phyloP scores from a whole-genome alignment of 192 early-diverging fungal species.

The Haplosporangium gracile region DNA sequence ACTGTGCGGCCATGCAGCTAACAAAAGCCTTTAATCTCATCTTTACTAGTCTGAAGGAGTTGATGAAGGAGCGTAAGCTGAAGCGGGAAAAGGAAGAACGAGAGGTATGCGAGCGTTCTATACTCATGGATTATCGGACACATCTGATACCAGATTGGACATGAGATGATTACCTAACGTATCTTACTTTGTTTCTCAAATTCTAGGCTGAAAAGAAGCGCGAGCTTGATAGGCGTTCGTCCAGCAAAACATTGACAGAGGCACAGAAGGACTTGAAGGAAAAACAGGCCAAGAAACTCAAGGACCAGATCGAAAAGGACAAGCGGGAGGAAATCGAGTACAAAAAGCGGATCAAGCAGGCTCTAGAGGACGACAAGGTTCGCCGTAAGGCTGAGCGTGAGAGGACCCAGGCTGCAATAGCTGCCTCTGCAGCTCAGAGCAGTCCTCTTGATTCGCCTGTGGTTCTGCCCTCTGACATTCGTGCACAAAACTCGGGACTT shows the following conservation, averaged over 20 bases:
- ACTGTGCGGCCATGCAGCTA: background rate
- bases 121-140: background rate
- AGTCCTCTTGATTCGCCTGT: background rate
- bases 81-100: slow-evolving; percentile 46
- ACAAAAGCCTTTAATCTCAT: background rate
- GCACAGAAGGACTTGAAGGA: slow-evolving; percentile 34
- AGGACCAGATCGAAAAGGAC: slow-evolving; percentile 51
- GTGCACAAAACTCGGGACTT: slow-evolving; percentile 32
- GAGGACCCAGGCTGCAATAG: slow-evolving; percentile 16
- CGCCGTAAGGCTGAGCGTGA: slow-evolving; percentile 38
- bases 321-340: slow-evolving; percentile 54
- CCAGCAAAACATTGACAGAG: slow-evolving; percentile 33
- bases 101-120: slow-evolving; percentile 1
- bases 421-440: background rate
- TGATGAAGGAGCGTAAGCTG: slow-evolving; percentile 49
- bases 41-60: slow-evolving; percentile 30
- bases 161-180: background rate
- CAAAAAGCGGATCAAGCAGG: slow-evolving; percentile 38
- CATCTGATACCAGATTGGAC: background rate
- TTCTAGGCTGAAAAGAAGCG: slow-evolving; percentile 40
- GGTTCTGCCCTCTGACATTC: slow-evolving; percentile 8
- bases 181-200: background rate
- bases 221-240: slow-evolving; percentile 29
- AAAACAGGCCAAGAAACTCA: slow-evolving; percentile 42
- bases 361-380: slow-evolving; percentile 46